Percentiles rank a stretch among this genome's conserved stretches.
These are phyloP conservation scores for Tuber microsphaerosporum DNA, from an alignment of 495 filamentous ascomycete species.

Conservation along the genomic window DNA sequence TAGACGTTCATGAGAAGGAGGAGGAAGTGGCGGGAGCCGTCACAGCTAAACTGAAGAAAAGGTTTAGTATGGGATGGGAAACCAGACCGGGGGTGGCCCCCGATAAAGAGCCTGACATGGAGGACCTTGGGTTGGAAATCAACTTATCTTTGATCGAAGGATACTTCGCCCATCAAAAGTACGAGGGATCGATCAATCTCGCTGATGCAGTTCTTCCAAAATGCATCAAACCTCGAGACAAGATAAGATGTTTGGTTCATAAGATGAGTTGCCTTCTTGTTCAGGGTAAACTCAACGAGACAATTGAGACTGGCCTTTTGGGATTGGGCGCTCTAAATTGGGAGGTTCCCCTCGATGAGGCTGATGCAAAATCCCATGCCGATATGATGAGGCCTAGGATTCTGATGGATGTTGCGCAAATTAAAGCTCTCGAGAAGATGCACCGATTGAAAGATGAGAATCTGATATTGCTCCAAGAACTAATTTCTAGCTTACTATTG, in stretches of 20 bases:
- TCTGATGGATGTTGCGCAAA: constrained; percentile 36
- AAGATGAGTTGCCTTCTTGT: constrained; percentile 42
- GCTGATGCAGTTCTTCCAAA: constrained; percentile 34
- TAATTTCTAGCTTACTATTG: constrained; percentile 39
- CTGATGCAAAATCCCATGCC: constrained; percentile 36
- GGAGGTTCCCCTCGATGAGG: constrained; percentile 40
- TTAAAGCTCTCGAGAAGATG: constrained; percentile 37
- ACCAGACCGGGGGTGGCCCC: constrained; percentile 20
- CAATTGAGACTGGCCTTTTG: constrained; percentile 40
- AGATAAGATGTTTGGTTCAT: constrained; percentile 38
- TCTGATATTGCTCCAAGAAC: constrained; percentile 40
- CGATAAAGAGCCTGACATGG: constrained; percentile 22
- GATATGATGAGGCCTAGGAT: constrained; percentile 39
- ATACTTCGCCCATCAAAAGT: constrained; percentile 42
- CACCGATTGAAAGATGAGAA: constrained; percentile 38
- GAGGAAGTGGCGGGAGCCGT: constrained; percentile 25
- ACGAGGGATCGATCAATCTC: constrained; percentile 38
- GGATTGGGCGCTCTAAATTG: constrained; percentile 37
- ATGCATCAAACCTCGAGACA: constrained; percentile 37
- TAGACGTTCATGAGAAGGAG: constrained; percentile 33
- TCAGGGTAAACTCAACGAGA: constrained; percentile 38
- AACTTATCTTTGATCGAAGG: constrained; percentile 41
- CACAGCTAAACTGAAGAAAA: constrained; percentile 24
- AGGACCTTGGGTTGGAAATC: constrained; percentile 37
- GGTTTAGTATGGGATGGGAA: constrained; percentile 32